Evolutionary conservation across 768 basidiomycete species (phyloP).

Genomic region (Boletus sp.): DNA sequence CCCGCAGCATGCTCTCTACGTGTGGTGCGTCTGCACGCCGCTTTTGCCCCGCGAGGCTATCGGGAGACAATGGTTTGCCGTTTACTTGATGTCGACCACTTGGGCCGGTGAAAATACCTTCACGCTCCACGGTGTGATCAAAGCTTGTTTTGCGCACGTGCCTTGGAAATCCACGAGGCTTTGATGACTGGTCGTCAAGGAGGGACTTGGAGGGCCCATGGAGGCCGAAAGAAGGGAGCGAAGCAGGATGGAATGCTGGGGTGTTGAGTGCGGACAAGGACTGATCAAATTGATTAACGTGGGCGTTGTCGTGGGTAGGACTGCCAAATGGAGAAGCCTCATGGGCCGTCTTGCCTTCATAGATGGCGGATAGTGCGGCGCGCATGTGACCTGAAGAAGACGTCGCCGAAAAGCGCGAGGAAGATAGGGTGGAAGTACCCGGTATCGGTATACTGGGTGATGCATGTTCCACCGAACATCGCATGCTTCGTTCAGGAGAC

Average conservation of each 20-base stretch:
- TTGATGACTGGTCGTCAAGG: conserved; percentile 32
- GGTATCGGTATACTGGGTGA: conserved; percentile 38
- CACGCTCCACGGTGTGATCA: conserved; percentile 82
- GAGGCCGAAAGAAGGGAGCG: conserved; percentile 68
- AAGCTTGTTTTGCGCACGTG: conserved; percentile 93
- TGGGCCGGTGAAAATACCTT: conserved; percentile 54
- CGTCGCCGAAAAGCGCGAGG: conserved; percentile 46
- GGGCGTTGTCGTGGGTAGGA: conserved; percentile 26
- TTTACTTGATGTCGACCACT: conserved; percentile 79
- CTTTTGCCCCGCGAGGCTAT: conserved; percentile 66
- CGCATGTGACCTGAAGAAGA: conserved; percentile 37
- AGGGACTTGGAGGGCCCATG: conserved; percentile 48
- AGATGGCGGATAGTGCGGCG: conserved; percentile 46
- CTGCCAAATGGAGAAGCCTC: conserved; percentile 38
- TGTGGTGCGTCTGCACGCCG: conserved; percentile 81
- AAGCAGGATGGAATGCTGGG: conserved; percentile 61
- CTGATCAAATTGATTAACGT: conserved; percentile 36
- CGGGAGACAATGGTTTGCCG: conserved; percentile 65
- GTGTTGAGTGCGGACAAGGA: conserved; percentile 41
- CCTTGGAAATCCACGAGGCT: conserved; percentile 64
- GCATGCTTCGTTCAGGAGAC: conserved; percentile 26
- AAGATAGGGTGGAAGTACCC: conserved; percentile 40
- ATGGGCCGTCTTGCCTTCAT: conserved; percentile 41
- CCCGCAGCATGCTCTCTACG: conserved; percentile 73
- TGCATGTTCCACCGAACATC: conserved; percentile 20